phyloP scores from a whole-genome alignment of 768 basidiomycete species.

The Mycena sanguinolenta region DNA sequence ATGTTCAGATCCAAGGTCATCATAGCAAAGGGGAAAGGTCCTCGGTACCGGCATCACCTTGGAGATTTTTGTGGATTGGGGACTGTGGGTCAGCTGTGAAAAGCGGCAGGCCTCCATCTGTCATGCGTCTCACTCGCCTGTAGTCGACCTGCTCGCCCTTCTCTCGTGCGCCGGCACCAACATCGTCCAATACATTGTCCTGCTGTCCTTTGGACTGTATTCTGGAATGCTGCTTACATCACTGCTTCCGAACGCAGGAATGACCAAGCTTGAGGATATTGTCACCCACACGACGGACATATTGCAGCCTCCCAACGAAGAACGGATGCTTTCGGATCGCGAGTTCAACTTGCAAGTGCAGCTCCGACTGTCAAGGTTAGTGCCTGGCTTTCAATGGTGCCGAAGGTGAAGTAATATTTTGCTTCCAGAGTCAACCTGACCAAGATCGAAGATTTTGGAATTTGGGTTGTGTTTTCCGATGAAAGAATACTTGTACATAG shows the following conservation, averaged over 20 bases:
- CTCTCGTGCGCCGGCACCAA: not conserved
- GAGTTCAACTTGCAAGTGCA: slow-evolving; percentile 20
- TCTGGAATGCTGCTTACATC: not conserved
- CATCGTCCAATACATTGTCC: slow-evolving; percentile 14
- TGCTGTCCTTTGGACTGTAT: slow-evolving; percentile 1
- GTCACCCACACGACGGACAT: slow-evolving; percentile 11
- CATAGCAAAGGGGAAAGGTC: too few species aligned
- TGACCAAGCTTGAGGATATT: slow-evolving; percentile 6
- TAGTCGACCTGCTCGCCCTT: slow-evolving; percentile 3
- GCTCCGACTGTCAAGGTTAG: slow-evolving; percentile 20
- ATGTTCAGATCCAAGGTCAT: too few species aligned
- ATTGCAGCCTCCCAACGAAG: slow-evolving; percentile 14
- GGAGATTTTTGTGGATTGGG: too few species aligned
- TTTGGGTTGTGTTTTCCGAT: not conserved
- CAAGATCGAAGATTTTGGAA: not conserved
- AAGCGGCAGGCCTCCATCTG: not conserved
- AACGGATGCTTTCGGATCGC: slow-evolving; percentile 17
- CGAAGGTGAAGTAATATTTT: not conserved
- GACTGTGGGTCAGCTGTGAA: not conserved
- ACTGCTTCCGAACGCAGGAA: slow-evolving; percentile 21
- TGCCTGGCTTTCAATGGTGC: not conserved
- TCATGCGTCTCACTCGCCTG: slow-evolving; percentile 11
- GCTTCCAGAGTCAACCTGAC: slow-evolving; percentile 3
- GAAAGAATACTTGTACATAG: slow-evolving; percentile 20
- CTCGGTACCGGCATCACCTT: too few species aligned